phyloP scores from a whole-genome alignment of 208 protist species.

The Crithidia acanthocephali region DNA sequence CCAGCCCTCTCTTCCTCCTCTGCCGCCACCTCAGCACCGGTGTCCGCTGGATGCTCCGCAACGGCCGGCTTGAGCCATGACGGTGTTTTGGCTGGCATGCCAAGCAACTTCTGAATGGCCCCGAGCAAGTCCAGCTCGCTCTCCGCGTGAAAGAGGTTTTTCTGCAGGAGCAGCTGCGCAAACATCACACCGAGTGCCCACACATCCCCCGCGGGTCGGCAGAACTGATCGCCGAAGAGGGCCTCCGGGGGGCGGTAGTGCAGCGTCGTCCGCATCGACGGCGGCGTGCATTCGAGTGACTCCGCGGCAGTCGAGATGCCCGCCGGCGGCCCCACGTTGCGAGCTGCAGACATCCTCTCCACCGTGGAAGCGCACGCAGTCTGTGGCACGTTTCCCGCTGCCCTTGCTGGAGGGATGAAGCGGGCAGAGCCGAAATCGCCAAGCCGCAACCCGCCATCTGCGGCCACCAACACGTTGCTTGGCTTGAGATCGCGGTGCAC shows the following conservation, averaged over 20 bases:
- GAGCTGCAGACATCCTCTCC: neutral
- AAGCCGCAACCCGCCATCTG: conserved; percentile 71
- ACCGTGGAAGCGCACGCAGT: neutral
- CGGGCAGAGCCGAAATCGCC: conserved; percentile 90
- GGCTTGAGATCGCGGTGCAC: conserved; percentile 91
- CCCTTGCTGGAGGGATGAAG: conserved; percentile 33
- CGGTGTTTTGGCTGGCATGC: conserved; percentile 29
- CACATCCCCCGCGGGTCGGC: conserved; percentile 74
- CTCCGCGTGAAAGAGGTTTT: conserved; percentile 65
- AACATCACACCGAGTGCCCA: conserved; percentile 90
- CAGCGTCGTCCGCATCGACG: conserved; percentile 81
- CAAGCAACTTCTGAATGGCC: conserved; percentile 85
- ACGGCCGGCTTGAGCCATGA: conserved; percentile 1
- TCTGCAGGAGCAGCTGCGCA: conserved; percentile 81
- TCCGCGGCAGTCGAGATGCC: neutral
- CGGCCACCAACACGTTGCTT: conserved; percentile 83
- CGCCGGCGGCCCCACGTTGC: neutral
- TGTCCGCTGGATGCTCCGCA: neutral
- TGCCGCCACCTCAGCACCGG: neutral
- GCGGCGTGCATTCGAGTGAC: conserved; percentile 56
- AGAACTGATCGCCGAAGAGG: conserved; percentile 66
- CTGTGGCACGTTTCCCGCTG: neutral
- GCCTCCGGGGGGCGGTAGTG: conserved; percentile 87
- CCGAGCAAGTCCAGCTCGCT: conserved; percentile 81
- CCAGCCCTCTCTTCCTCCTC: neutral